Base-by-base conservation (phyloP, 768 basidiomycete genomes). In the Panaeolus cyanescens region DNA sequence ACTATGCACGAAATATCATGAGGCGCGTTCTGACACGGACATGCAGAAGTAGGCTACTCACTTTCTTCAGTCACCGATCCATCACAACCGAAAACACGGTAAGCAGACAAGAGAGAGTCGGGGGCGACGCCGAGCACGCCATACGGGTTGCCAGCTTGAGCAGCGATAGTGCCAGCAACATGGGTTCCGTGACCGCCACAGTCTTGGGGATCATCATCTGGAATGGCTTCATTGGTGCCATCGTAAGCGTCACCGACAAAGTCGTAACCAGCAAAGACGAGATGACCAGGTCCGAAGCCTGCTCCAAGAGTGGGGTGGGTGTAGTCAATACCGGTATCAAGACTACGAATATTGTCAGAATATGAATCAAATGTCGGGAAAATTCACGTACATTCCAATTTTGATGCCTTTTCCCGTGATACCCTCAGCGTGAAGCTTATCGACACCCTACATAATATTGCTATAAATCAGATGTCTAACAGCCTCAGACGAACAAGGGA, bases 71-170 rank as follows among this genome's bases (percentile, higher is more conserved):
- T 42, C 2, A 33, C 50, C 7, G 20, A 32, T 3, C 58, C 50
- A 19, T 42, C 42, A 31, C 54, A 34, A 32, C 30, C 54, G 32
- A 53, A 53, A 20, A 62, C 31, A 2, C 37, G 32, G 25, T 37
- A 59, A 12, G 79, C 72, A 7, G 71, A 80, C 22, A 89, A 69
- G 2, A 79, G 79, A 0, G 88, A 83, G 0, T 79, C 76, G 60
- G 82, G 87, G 0, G 89, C 89, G 39, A 88, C 88, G 60, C 90
- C 90, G 34, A 82, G 84, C 64, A 89, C 83, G 72, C 85, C 85
- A 76, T 83, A 88, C 25, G 71, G 67, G 68, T 89, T 90, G 37
- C 73, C 79, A 4, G 83, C 81, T 59, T 85, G 73, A 15, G 85
- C 85, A 10, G 83, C 88, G 58, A 88, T 80, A 17, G 45, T 31